Percentiles rank a stretch among this genome's conserved stretches.
Evolutionary conservation across 176 grass and related monocot species (phyloP).

Genomic region (Carex scoparia): DNA sequence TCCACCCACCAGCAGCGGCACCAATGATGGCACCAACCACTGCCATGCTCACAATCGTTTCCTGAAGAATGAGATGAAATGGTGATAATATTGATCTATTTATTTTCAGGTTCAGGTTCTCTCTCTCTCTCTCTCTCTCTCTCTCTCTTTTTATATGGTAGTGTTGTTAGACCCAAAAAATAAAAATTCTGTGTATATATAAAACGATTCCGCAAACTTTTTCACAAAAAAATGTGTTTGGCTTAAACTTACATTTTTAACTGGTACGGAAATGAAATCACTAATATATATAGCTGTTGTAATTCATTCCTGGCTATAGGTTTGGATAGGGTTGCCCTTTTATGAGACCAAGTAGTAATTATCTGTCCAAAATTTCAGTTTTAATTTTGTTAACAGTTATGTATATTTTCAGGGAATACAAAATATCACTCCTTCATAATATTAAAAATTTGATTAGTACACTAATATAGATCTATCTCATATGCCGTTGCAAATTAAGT

Average conservation of each 20-base stretch:
- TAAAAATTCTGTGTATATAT: neutral
- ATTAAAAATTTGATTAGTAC: neutral
- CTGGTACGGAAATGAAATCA: too few species aligned
- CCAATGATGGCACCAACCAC: slow-evolving; percentile 78
- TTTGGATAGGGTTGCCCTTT: neutral
- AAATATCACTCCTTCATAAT: neutral
- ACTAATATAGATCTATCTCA: neutral
- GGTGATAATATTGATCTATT: neutral
- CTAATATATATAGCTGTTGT: too few species aligned
- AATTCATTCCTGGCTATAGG: too few species aligned
- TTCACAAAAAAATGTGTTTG: neutral
- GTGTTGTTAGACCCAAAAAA: neutral
- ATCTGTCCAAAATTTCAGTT: neutral
- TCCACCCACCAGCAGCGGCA: slow-evolving; percentile 75
- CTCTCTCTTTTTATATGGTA: neutral
- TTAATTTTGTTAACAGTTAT: neutral
- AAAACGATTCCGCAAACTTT: neutral
- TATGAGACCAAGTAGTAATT: neutral
- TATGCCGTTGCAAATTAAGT: too few species aligned
- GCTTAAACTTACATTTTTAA: too few species aligned
- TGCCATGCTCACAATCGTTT: slow-evolving; percentile 99
- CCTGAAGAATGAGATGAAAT: slow-evolving; percentile 33
- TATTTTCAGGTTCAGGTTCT: neutral
- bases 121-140: too few species aligned
- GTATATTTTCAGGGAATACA: neutral